Evolutionary conservation across 352 stramenopile species (phyloP).

Genomic region (Pythium phragmitis): DNA sequence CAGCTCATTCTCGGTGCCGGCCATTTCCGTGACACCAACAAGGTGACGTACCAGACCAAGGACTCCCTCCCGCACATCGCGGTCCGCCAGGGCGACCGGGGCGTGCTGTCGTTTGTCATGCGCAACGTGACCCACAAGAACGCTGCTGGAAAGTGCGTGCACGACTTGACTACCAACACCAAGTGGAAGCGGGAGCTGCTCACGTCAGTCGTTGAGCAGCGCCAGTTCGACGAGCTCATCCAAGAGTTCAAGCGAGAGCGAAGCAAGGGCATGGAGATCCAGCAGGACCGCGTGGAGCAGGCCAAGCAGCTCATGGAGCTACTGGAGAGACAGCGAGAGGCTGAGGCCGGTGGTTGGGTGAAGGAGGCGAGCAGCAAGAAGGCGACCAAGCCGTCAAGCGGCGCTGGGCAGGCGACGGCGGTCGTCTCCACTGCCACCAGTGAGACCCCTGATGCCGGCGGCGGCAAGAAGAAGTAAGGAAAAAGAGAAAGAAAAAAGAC

Average conservation of each 20-base stretch:
- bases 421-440: too few species aligned
- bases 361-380: too few species aligned
- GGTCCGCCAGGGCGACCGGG: slow-evolving; percentile 3
- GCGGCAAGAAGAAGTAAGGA: slow-evolving; percentile 1
- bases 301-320: not conserved
- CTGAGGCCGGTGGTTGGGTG: not conserved
- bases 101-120: not conserved
- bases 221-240: not conserved
- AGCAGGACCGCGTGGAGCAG: slow-evolving; percentile 1
- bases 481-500: slow-evolving; percentile 29
- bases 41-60: slow-evolving; percentile 15
- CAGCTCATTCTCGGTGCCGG: slow-evolving; percentile 13
- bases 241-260: not conserved
- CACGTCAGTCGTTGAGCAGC: not conserved
- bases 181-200: slow-evolving; percentile 15
- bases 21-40: slow-evolving; percentile 13
- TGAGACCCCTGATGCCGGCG: not conserved
- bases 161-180: slow-evolving; percentile 9
- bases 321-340: not conserved
- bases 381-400: too few species aligned
- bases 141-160: slow-evolving; percentile 10
- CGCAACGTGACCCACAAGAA: not conserved
- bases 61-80: slow-evolving; percentile 21
- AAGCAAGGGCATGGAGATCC: slow-evolving; percentile 4
- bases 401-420: not conserved